Evolutionary conservation across 441 rosid species (phyloP), one percentile per base, ranked within the genome.

Genomic region (Syzygium syzygioides): DNA sequence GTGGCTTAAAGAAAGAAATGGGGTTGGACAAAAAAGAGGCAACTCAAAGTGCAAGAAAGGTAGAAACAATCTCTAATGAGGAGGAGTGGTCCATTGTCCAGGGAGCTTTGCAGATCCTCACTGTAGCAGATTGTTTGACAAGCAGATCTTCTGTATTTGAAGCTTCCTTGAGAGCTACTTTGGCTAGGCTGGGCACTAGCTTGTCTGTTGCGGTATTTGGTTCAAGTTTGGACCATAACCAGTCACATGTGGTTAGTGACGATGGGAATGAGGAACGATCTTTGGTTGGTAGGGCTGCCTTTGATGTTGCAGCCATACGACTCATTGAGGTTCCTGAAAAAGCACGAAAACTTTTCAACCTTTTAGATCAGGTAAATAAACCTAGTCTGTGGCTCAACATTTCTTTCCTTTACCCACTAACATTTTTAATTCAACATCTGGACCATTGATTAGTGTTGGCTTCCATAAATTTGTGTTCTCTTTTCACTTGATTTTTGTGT

Each of bases 81-180:
- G 98, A 96, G 93, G 99, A 98, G 91, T 98, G 99, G 99, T 98
- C 99, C 87, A 97, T 98, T 87, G 99, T 98, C 68, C 99, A 97
- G 90, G 99, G 99, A 90, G 98, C 99, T 86, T 89, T 98, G 88
- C 99, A 98, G 93, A 94, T 98, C 90, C 96, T 98, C 57, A 98
- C 99, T 18, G 99, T 98, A 80, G 98, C 98, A 90, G 99, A 98
- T 91, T 96, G 99, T 93, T 94, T 98, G 64, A 96, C 98, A 11
- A 96, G 99, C 95, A 93, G 99, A 88, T 97, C 99, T 56, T 96
- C 99, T 12, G 98, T 97, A 87, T 98, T 96, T 90, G 99, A 98
- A 92, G 99, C 99, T 89, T 95, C 98, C 34, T 92, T 98, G 95
- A 94, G 98, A 93, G 97, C 99, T 66, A 94, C 99, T 88, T 94